Base-by-base conservation (phyloP, 1,284 basidiomycete genomes). In the Dichomitus squalens region DNA sequence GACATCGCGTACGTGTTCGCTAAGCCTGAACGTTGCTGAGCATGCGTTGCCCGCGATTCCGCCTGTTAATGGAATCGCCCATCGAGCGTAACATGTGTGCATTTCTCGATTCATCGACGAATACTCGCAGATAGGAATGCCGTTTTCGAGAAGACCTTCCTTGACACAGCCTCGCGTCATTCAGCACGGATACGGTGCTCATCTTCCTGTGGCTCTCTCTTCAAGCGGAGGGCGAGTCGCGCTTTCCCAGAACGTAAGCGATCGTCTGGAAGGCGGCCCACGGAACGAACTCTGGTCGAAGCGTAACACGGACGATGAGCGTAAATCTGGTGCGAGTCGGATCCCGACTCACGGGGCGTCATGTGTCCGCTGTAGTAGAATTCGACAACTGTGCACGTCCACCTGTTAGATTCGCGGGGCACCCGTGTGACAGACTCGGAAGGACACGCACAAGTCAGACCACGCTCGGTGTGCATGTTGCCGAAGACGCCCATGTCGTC, bases 221-320 rank as follows among this genome's bases (percentile, higher is more conserved):
- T 66, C 65, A 72, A 7, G 75, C 73, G 11, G 80, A 79, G 41
- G 79, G 79, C 7, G 79, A 78, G 25, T 73, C 73, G 49, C 79
- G 79, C 58, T 76, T 76, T n/a, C 82, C 83, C 20, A 84, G 71
- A 35, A 84, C 68, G 66, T 75, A 85, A 5, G 76, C 74, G 14
- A 83, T 72, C 0, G 79, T 78, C 53, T 76, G 75, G 68, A 78
- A 83, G 2, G 82, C 75, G 4, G 82, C 80, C 82, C 81, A 83
- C 6, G 82, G 82, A 16, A 83, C 82, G 63, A 84, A 84, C 73
- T 85, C 81, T 83, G 56, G n/a, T n/a, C n/a, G n/a, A n/a, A n/a
- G n/a, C 11, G 36, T 39, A 46, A 27, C 20, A 44, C 4, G 16
- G 14, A 27, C 36, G 31, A 25, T 48, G 18, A 25, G 35, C 11